Evolutionary conservation across 352 stramenopile genomes (phyloP).

Genomic region (Phytophthora hybrid): DNA sequence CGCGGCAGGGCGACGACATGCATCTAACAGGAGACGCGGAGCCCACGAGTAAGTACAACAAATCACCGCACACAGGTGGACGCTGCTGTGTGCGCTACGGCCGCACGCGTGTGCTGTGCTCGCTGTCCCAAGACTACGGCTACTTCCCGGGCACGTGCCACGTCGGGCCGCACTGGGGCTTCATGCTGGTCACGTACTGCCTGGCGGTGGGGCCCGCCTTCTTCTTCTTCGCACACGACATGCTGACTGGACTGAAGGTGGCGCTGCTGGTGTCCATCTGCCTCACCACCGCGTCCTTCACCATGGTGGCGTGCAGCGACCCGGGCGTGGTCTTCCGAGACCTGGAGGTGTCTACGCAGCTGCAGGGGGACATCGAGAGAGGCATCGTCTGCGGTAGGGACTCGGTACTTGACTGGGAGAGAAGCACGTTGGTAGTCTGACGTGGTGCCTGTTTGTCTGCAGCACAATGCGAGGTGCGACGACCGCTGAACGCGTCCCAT

Average conservation of each 20-base stretch:
- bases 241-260: constrained; percentile 54
- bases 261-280: constrained; percentile 61
- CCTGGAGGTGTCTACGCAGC: constrained; percentile 32
- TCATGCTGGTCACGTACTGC: constrained; percentile 81
- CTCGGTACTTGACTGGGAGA: neutral
- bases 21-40: constrained; percentile 24
- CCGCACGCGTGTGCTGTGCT: constrained; percentile 70
- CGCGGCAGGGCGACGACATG: constrained; percentile 19
- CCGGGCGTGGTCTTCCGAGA: constrained; percentile 73
- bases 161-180: constrained; percentile 75
- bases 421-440: constrained; percentile 8
- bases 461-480: constrained; percentile 83
- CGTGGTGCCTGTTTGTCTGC: neutral
- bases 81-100: constrained; percentile 65
- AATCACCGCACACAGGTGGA: neutral
- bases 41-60: constrained; percentile 36
- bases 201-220: constrained; percentile 63
- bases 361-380: constrained; percentile 44
- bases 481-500: constrained; percentile 75
- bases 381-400: constrained; percentile 74
- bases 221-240: constrained; percentile 59
- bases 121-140: constrained; percentile 48
- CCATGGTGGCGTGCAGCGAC: constrained; percentile 82
- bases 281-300: constrained; percentile 73
- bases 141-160: constrained; percentile 74